Evolutionary conservation across 176 grass and related monocot genomes (phyloP), one percentile per base, ranked within the genome.

Genomic region (Aegilops sharonensis): DNA sequence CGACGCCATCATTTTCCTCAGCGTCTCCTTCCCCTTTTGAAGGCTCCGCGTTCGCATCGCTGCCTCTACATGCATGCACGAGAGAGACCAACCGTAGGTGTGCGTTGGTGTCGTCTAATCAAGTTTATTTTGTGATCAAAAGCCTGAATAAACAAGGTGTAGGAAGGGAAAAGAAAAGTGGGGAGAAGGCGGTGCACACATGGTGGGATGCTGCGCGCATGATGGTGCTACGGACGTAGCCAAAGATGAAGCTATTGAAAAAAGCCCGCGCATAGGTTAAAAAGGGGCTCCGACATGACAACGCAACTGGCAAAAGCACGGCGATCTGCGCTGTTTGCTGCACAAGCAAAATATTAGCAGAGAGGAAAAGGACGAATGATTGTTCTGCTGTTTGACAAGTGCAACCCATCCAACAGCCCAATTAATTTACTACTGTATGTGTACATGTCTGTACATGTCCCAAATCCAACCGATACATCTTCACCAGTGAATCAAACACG

Each of bases 101-200:
- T 12, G 8, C 8, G 64, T 12, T 77, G 29, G 74, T 32, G 20
- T 9, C 40, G 23, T 42, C 12, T n/a, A 11, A 43, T n/a, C 1
- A 9, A n/a, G 12, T 1, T 34, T 68, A 14, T 13, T 13, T 52
- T 8, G 64, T 35, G 64, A 35, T 52, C 18, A 9, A 56, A 82
- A 81, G 79, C 7, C 2, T 1, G 12, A 64, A 48, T 50, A 24
- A 73, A 18, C 59, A 63, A 84, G 48, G 4, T 52, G 34, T 42
- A 42, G 48, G n/a, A 0, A 37, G 39, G 23, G 18, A n/a, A 13
- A 45, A 13, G 3, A 43, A 36, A 72, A 9, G 18, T 1, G 39
- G 27, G 23, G 7, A 37, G 78, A 56, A 78, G 29, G 78, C 71
- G 85, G 54, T 52, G 85, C 81, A 88, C 88, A 87, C 87, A 92